These are phyloP conservation scores for Podospora pseudocomata DNA, from an alignment of 495 filamentous ascomycete genomes.

Conservation along the genomic window DNA sequence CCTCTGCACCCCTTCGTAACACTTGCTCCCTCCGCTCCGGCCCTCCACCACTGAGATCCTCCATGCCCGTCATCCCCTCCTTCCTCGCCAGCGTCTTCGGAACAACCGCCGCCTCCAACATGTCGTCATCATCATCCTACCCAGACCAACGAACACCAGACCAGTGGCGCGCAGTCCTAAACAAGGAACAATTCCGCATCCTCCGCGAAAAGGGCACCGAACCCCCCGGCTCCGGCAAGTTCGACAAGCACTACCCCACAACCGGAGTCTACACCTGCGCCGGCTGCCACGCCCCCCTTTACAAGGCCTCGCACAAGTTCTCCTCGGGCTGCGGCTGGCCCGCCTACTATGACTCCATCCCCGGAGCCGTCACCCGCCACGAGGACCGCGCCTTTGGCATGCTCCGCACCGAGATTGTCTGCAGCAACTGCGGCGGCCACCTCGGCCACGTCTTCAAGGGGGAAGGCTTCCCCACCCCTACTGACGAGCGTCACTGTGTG, in stretches of 20 bases:
- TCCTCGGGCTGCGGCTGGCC: slow-evolving; percentile 96
- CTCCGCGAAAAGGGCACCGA: slow-evolving; percentile 91
- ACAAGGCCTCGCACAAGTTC: slow-evolving; percentile 89
- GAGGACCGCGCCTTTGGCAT: slow-evolving; percentile 76
- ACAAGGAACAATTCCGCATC: slow-evolving; percentile 85
- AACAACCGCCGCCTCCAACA: slow-evolving; percentile 50
- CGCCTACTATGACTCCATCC: slow-evolving; percentile 90
- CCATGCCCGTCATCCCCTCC: slow-evolving; percentile 64
- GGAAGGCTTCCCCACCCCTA: slow-evolving; percentile 84
- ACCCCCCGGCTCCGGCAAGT: slow-evolving; percentile 70
- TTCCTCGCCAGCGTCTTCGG: slow-evolving; percentile 79
- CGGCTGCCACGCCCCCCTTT: slow-evolving; percentile 81
- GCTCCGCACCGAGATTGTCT: slow-evolving; percentile 87
- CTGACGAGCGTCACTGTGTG: slow-evolving; percentile 95
- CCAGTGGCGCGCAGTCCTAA: slow-evolving; percentile 86
- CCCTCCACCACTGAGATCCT: slow-evolving; percentile 33
- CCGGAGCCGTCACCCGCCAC: slow-evolving; percentile 79
- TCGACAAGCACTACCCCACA: slow-evolving; percentile 76
- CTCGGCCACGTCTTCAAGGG: slow-evolving; percentile 97
- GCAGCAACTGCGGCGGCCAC: slow-evolving; percentile 90
- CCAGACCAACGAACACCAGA: slow-evolving; percentile 74
- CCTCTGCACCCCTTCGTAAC: slow-evolving; percentile 24
- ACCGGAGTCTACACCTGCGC: slow-evolving; percentile 79
- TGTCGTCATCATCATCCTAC: slow-evolving; percentile 52
- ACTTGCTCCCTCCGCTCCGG: slow-evolving; percentile 9